Evolutionary conservation across 768 basidiomycete species (phyloP), one percentile per base, ranked within the genome.

Genomic region (Lyophyllum shimeji): DNA sequence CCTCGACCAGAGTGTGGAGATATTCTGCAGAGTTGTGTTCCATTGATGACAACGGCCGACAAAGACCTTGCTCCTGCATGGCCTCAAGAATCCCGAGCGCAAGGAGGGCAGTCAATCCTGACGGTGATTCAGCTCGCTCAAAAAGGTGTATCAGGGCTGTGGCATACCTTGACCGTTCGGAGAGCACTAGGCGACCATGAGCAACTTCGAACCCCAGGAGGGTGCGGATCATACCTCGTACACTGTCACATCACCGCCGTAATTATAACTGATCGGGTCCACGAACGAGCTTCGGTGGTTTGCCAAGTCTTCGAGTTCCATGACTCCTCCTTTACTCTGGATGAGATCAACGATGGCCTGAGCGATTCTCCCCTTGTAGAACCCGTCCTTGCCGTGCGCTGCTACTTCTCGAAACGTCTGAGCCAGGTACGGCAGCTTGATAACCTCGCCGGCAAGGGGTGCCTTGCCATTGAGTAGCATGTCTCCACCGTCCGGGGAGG

Each of bases 271-370:
- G 74, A 98, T 95, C 1, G 97, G 96, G 57, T 94, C 84, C n/a
- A 98, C 91, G 34, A 92, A 82, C 4, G 85, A 76, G 0, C 90
- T 86, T 48, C 81, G 72, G 66, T 97, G 95, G 43, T 79, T 77
- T n/a, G 89, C 90, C 37, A 99, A 83, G 69, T 99, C 97, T n/a
- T 89, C 85, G 11, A 98, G 79, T 48, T 88, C 89, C 95, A 99
- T 95, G 9, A 95, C 82, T n/a, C 97, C 97, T 17, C 96, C 96
- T 62, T 88, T 81, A 69, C 83, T 86, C 69, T 92, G 75, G 48
- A 97, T 82, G 29, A 98, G 78, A 47, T 94, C 85, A 8, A 95
- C 89, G 53, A 97, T 90, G 2, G 90, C 92, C 68, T 95, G 77
- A 0, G 97, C 97, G 17, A 98, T 71, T 17, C 90, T 77, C 1